Percentiles rank a stretch among this genome's conserved stretches.
Evolutionary conservation across 2,329 filamentous ascomycete genomes (phyloP).

Genomic region (Penicillium sp.): DNA sequence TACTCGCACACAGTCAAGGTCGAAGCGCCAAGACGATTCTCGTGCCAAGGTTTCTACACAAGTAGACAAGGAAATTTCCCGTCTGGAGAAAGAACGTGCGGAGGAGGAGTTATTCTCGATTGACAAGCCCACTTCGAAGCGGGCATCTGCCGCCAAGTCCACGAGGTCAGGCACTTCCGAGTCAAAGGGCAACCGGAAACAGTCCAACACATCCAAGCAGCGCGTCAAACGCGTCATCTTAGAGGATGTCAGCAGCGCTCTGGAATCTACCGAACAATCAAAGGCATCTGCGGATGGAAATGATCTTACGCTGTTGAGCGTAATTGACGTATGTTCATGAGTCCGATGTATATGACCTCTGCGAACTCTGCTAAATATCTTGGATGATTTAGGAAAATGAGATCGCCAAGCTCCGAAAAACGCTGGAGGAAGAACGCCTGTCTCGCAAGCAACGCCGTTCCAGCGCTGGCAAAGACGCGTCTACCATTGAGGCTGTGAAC

Average conservation of each 20-base stretch:
- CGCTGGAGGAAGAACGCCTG: conserved; percentile 50
- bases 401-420: conserved; percentile 50
- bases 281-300: conserved; percentile 24
- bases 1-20: conserved; percentile 22
- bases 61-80: conserved; percentile 33
- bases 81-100: conserved; percentile 33
- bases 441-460: conserved; percentile 38
- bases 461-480: conserved; percentile 25
- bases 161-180: conserved; percentile 17
- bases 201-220: conserved; percentile 35
- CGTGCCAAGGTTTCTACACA: conserved; percentile 28
- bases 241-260: conserved; percentile 30
- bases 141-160: conserved; percentile 17
- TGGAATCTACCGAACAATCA: conserved; percentile 27
- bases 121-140: conserved; percentile 24
- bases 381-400: conserved; percentile 35
- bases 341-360: not conserved
- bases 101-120: conserved; percentile 37
- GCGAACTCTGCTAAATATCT: conserved; percentile 1
- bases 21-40: conserved; percentile 24
- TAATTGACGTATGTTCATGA: conserved; percentile 42
- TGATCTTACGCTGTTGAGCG: conserved; percentile 51
- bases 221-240: conserved; percentile 35
- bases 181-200: conserved; percentile 24
- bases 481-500: conserved; percentile 37